phyloP scores from a whole-genome alignment of 2,329 filamentous ascomycete genomes.

The Polytolypa hystricis region DNA sequence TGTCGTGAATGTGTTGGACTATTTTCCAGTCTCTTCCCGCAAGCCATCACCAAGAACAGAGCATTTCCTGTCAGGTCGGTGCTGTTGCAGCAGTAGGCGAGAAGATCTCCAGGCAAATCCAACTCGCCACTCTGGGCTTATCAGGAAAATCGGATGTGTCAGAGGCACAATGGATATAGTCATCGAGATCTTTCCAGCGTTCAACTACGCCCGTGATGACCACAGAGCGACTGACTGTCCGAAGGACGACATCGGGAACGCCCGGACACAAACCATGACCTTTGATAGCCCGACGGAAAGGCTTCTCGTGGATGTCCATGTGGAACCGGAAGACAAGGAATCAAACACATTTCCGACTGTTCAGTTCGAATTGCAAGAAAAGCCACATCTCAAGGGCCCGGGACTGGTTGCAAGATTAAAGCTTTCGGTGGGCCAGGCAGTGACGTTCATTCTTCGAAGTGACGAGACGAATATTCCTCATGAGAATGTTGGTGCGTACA shows the following conservation, averaged over 20 bases:
- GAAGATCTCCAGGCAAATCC: slow-evolving; percentile 49
- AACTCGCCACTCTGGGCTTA: slow-evolving; percentile 47
- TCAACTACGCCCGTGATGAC: slow-evolving; percentile 55
- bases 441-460: slow-evolving; percentile 59
- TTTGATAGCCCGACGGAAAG: slow-evolving; percentile 50
- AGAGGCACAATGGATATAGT: slow-evolving; percentile 55
- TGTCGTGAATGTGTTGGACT: slow-evolving; percentile 62
- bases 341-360: slow-evolving; percentile 39
- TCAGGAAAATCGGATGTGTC: slow-evolving; percentile 61
- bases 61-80: slow-evolving; percentile 23
- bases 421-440: slow-evolving; percentile 54
- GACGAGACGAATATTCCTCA: slow-evolving; percentile 49
- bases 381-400: slow-evolving; percentile 45
- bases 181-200: slow-evolving; percentile 61
- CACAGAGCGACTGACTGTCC: slow-evolving; percentile 36
- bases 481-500: slow-evolving; percentile 42
- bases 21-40: slow-evolving; percentile 57
- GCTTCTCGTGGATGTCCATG: slow-evolving; percentile 56
- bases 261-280: slow-evolving; percentile 48
- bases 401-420: slow-evolving; percentile 51
- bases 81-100: slow-evolving; percentile 24
- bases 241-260: slow-evolving; percentile 26
- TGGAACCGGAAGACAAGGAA: slow-evolving; percentile 47
- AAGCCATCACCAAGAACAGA: slow-evolving; percentile 36
- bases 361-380: slow-evolving; percentile 44